Conservation (phyloP, 2,329 filamentous ascomycete species). For the Penicillium psychrosexuale region DNA sequence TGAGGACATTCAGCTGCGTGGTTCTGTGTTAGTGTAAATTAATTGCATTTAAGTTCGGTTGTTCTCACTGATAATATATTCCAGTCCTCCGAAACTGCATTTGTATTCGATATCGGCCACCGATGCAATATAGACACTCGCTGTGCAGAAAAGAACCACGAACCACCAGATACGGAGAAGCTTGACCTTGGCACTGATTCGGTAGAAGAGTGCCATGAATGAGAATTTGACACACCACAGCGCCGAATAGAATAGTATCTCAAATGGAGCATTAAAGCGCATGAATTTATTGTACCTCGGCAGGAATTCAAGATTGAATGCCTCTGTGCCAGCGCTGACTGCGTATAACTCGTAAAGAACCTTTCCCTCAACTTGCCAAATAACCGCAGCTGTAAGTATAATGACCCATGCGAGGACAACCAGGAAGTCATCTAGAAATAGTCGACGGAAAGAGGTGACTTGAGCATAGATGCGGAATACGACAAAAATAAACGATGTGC, state of each 20-base stretch:
- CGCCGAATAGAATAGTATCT: slow-evolving; percentile 18
- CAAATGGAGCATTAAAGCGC: slow-evolving; percentile 10
- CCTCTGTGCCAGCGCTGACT: slow-evolving; percentile 3
- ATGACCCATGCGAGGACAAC: slow-evolving; percentile 16
- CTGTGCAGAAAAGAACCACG: slow-evolving; percentile 12
- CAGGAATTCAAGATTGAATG: slow-evolving; percentile 5
- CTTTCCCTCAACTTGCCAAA: slow-evolving; percentile 15
- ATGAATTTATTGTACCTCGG: slow-evolving; percentile 11
- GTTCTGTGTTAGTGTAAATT: not conserved
- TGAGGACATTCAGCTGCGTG: slow-evolving; percentile 11
- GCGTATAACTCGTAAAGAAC: slow-evolving; percentile 14
- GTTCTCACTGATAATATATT: slow-evolving; percentile 17
- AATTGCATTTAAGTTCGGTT: not conserved
- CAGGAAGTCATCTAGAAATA: slow-evolving; percentile 16
- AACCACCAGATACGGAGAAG: slow-evolving; percentile 18
- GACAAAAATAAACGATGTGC: slow-evolving; percentile 7
- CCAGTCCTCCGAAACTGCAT: slow-evolving; percentile 11
- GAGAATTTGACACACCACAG: slow-evolving; percentile 19
- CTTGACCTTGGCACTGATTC: slow-evolving; percentile 14
- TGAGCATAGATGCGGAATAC: slow-evolving; percentile 12
- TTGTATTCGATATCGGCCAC: slow-evolving; percentile 18
- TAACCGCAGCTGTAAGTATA: slow-evolving; percentile 13
- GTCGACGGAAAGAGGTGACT: slow-evolving; percentile 9
- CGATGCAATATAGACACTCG: slow-evolving; percentile 11
- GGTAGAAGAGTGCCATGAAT: slow-evolving; percentile 19